A percentile compares a stretch with the other conserved stretches of the same genome.
phyloP scores from a whole-genome alignment of 805 yeast species.

The Novakomyces olei region DNA sequence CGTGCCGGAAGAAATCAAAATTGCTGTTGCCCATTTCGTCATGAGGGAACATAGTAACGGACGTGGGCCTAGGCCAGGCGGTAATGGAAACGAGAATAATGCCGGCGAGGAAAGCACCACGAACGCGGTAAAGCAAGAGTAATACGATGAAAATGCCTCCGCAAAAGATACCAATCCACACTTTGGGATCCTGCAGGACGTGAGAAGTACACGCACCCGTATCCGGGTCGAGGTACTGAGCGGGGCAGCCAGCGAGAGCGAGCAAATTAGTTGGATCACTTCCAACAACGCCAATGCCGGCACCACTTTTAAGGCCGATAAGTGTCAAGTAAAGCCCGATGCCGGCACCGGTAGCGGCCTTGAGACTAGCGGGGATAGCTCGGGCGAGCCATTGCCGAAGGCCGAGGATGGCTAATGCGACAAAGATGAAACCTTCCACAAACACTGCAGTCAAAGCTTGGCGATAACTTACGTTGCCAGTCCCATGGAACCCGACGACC shows the following conservation, averaged over 20 bases:
- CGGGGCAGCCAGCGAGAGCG: constrained; percentile 10
- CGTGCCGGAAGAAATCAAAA: constrained; percentile 10
- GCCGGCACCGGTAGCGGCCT: constrained; percentile 11
- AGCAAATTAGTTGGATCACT: constrained; percentile 10
- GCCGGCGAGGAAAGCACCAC: constrained; percentile 11
- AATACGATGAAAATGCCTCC: constrained; percentile 11
- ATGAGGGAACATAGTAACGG: constrained; percentile 11
- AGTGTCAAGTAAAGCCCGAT: constrained; percentile 11
- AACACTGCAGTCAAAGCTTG: constrained; percentile 12
- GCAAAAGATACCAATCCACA: constrained; percentile 11
- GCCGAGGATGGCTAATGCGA: constrained; percentile 10
- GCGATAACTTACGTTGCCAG: constrained; percentile 9
- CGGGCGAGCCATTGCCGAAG: constrained; percentile 13
- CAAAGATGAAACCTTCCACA: constrained; percentile 11
- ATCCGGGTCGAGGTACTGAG: constrained; percentile 6
- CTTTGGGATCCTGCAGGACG: constrained; percentile 8
- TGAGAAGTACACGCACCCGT: constrained; percentile 8
- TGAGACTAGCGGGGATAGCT: constrained; percentile 10
- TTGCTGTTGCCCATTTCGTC: constrained; percentile 7
- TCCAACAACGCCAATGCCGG: constrained; percentile 11
- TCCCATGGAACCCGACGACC: constrained; percentile 12
- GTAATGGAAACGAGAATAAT: constrained; percentile 10
- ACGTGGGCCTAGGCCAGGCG: constrained; percentile 10
- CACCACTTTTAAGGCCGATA: constrained; percentile 10
- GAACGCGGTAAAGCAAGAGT: constrained; percentile 9